Conservation (phyloP, 2,329 filamentous ascomycete genomes). For the Monosporascus sp. region DNA sequence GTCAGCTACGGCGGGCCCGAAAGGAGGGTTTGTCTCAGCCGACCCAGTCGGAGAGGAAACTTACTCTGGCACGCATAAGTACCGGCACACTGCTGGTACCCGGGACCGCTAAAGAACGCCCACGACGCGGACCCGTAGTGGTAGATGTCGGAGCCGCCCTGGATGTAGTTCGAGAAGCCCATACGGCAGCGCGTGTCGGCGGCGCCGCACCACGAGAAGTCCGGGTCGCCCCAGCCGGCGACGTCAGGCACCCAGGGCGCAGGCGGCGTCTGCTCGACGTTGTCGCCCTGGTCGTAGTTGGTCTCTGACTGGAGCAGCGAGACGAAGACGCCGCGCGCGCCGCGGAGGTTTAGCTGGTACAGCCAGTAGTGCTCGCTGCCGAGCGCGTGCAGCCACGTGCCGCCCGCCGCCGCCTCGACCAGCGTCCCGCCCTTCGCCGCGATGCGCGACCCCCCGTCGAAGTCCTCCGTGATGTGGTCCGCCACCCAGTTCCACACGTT, state of each 20-base stretch:
- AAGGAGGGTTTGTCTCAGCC: too few relatives aligned
- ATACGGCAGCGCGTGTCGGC: constrained; percentile 36
- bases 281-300: constrained; percentile 41
- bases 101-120: constrained; percentile 37
- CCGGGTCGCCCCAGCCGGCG: constrained; percentile 34
- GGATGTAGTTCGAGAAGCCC: constrained; percentile 37
- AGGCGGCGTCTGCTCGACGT: constrained; percentile 29
- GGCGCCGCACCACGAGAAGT: constrained; percentile 34
- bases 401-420: constrained; percentile 38
- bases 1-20: constrained; percentile 1
- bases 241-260: constrained; percentile 34
- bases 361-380: constrained; percentile 53
- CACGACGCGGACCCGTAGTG: constrained; percentile 39
- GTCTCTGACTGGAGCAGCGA: constrained; percentile 50
- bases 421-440: constrained; percentile 44
- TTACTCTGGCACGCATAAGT: constrained; percentile 29
- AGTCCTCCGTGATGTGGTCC: constrained; percentile 44
- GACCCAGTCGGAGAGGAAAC: constrained; percentile 1
- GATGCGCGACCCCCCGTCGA: constrained; percentile 40
- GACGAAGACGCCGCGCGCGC: constrained; percentile 44
- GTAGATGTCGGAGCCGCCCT: constrained; percentile 35
- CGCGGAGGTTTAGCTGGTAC: constrained; percentile 51
- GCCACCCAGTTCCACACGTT: constrained; percentile 50
- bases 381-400: constrained; percentile 47
- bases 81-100: constrained; percentile 29